These are phyloP conservation scores for Sphagnum magellanicum DNA, from an alignment of 228 moss, liverwort and hornwort species.

Conservation along the genomic window DNA sequence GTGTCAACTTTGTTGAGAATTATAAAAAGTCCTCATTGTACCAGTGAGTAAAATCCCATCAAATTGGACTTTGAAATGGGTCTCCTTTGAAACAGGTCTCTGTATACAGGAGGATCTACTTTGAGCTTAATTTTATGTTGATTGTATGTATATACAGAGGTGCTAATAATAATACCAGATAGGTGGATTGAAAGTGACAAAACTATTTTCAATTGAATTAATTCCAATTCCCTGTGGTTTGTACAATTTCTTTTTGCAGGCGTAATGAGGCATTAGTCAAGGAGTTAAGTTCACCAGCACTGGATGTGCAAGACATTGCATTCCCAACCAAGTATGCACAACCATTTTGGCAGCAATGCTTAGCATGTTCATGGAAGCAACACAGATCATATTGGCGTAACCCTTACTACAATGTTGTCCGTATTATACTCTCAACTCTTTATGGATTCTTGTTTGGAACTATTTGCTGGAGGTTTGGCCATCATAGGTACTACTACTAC, in stretches of 20 bases:
- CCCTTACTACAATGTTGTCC: conserved; percentile 80
- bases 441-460: conserved; percentile 72
- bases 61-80: no score
- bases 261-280: conserved; percentile 65
- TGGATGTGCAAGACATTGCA: conserved; percentile 52
- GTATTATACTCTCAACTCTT: conserved; percentile 63
- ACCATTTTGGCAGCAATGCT: conserved; percentile 57
- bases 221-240: no score
- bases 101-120: no score
- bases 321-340: conserved; percentile 72
- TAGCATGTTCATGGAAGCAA: conserved; percentile 87
- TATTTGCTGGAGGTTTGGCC: conserved; percentile 76
- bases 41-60: conserved; percentile 30
- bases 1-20: conserved; percentile 66
- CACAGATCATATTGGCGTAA: conserved; percentile 92
- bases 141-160: no score
- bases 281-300: conserved; percentile 52
- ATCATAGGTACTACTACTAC: conserved; percentile 19
- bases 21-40: conserved; percentile 44
- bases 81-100: no score
- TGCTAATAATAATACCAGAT: no score
- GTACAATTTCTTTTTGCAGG: conserved; percentile 11
- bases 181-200: no score
- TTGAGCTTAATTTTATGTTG: no score
- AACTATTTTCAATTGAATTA: no score